Evolutionary conservation across 1,139 yeast genomes (phyloP).

Genomic region (Hyphopichia burtonii): DNA sequence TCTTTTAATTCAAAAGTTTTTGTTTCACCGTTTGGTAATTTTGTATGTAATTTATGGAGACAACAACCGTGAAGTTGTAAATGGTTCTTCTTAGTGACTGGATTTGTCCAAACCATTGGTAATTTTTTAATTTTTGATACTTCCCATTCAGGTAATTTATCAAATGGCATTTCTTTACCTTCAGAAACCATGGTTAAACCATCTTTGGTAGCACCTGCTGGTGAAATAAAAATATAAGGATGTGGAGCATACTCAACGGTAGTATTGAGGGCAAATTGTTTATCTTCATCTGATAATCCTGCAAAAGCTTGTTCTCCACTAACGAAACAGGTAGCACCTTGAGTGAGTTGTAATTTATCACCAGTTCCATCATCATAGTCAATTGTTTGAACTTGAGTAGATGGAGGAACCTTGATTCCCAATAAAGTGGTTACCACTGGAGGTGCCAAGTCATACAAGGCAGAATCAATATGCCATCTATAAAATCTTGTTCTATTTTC

Average conservation of each 20-base stretch:
- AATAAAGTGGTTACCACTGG: slow-evolving; percentile 81
- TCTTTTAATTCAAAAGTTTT: slow-evolving; percentile 55
- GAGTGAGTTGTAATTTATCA: slow-evolving; percentile 64
- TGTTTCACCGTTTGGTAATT: slow-evolving; percentile 51
- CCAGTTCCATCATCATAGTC: slow-evolving; percentile 64
- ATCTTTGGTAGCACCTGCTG: slow-evolving; percentile 78
- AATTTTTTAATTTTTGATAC: slow-evolving; percentile 67
- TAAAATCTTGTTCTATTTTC: slow-evolving; percentile 73
- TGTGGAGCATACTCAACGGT: slow-evolving; percentile 88
- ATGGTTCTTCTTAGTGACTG: slow-evolving; percentile 80
- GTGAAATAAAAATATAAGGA: slow-evolving; percentile 80
- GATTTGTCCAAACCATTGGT: slow-evolving; percentile 91
- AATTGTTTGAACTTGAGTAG: slow-evolving; percentile 46
- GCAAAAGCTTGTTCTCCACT: slow-evolving; percentile 78
- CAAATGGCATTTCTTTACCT: slow-evolving; percentile 64
- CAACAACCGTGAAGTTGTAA: slow-evolving; percentile 88
- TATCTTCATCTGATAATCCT: slow-evolving; percentile 62
- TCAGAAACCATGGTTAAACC: slow-evolving; percentile 85
- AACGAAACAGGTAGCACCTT: slow-evolving; percentile 86
- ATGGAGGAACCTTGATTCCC: slow-evolving; percentile 77
- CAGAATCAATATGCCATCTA: slow-evolving; percentile 93
- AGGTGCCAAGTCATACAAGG: slow-evolving; percentile 79
- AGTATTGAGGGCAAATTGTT: slow-evolving; percentile 69
- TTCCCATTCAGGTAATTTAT: slow-evolving; percentile 80
- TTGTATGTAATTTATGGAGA: slow-evolving; percentile 62